Percentiles rank a stretch among this genome's conserved stretches.
Evolutionary conservation across 495 filamentous ascomycete genomes (phyloP).

Genomic region (Chaetomium cochliodes): DNA sequence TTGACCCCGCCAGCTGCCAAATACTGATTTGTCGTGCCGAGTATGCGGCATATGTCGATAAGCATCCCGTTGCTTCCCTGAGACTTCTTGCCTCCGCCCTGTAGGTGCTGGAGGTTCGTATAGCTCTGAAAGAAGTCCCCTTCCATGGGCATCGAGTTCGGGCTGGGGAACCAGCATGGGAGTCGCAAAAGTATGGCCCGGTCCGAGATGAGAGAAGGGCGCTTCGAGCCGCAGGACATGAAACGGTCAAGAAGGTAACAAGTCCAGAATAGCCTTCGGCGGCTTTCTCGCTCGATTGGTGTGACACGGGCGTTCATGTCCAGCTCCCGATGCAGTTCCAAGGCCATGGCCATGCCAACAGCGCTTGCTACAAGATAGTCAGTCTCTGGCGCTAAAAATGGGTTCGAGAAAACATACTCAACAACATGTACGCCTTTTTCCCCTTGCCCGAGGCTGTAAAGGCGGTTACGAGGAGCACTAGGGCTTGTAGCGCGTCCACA

Average conservation of each 20-base stretch:
- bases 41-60: slow-evolving; percentile 76
- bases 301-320: slow-evolving; percentile 56
- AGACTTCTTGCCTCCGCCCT: slow-evolving; percentile 62
- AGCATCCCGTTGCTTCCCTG: slow-evolving; percentile 71
- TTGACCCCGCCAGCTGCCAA: slow-evolving; percentile 81
- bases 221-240: slow-evolving; percentile 71
- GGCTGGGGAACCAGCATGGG: slow-evolving; percentile 63
- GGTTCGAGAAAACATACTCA: slow-evolving; percentile 52
- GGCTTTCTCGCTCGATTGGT: slow-evolving; percentile 65
- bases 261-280: slow-evolving; percentile 76
- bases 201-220: slow-evolving; percentile 73
- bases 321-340: slow-evolving; percentile 72
- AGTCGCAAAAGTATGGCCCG: slow-evolving; percentile 69
- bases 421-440: slow-evolving; percentile 81
- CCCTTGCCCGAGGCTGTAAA: slow-evolving; percentile 75
- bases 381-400: background rate
- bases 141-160: slow-evolving; percentile 57
- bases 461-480: slow-evolving; percentile 71
- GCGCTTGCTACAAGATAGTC: slow-evolving; percentile 57
- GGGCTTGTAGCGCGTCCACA: slow-evolving; percentile 69
- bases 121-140: slow-evolving; percentile 75
- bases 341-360: slow-evolving; percentile 75
- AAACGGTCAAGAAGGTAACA: slow-evolving; percentile 83
- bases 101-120: slow-evolving; percentile 65
- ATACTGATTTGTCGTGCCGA: slow-evolving; percentile 81